phyloP scores from a whole-genome alignment of 1,139 yeast species.

The Yamadazyma oceani region DNA sequence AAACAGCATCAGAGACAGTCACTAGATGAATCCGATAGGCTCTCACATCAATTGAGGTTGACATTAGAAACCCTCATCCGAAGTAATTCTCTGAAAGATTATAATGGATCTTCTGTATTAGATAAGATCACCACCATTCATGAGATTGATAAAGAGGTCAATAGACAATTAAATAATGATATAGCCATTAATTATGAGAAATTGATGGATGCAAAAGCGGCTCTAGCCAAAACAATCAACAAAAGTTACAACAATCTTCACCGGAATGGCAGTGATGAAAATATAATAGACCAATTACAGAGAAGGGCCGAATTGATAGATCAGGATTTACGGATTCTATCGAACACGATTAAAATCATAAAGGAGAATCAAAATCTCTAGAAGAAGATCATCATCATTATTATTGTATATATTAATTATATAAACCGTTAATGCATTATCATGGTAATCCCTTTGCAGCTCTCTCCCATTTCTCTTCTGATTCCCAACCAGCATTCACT shows the following conservation, averaged over 20 bases:
- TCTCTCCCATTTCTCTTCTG: slow-evolving; percentile 62
- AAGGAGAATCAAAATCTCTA: slow-evolving; percentile 12
- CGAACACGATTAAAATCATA: slow-evolving; percentile 30
- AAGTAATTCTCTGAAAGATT: slow-evolving; percentile 27
- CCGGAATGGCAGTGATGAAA: slow-evolving; percentile 5
- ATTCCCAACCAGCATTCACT: slow-evolving; percentile 70
- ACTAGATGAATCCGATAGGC: slow-evolving; percentile 27
- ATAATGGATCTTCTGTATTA: slow-evolving; percentile 27
- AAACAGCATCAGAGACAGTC: slow-evolving; percentile 33
- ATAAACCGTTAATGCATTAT: slow-evolving; percentile 3
- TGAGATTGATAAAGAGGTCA: slow-evolving; percentile 38
- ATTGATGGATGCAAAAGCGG: slow-evolving; percentile 22
- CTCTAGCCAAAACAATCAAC: slow-evolving; percentile 20
- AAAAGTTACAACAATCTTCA: slow-evolving; percentile 18
- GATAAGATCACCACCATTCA: slow-evolving; percentile 49
- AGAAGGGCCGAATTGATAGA: slow-evolving; percentile 43
- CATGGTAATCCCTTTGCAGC: slow-evolving; percentile 48
- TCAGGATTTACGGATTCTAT: slow-evolving; percentile 49
- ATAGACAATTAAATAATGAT: slow-evolving; percentile 33
- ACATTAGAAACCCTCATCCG: slow-evolving; percentile 26
- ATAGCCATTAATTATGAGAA: slow-evolving; percentile 26
- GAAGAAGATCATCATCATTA: slow-evolving; percentile 14
- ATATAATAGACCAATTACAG: slow-evolving; percentile 39
- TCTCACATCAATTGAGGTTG: slow-evolving; percentile 29
- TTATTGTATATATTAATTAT: slow-evolving; percentile 4